A percentile compares a stretch with the other conserved stretches of the same genome.
phyloP scores from a whole-genome alignment of 257 asterid genomes.

The Lavandula angustifolia region DNA sequence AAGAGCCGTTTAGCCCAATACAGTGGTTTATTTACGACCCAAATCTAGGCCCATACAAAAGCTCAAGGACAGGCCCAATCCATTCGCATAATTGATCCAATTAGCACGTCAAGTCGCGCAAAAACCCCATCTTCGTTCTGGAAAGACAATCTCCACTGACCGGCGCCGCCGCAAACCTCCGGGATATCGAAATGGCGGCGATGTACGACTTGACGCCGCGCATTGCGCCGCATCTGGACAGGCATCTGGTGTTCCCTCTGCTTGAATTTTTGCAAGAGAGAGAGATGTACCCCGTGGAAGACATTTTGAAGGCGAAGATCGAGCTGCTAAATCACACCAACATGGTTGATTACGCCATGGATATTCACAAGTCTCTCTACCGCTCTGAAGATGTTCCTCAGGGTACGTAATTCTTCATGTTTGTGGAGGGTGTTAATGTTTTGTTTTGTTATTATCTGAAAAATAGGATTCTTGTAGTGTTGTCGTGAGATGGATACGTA shows the following conservation, averaged over 20 bases:
- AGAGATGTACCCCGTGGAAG: slow-evolving; percentile 64
- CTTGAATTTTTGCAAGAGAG: slow-evolving; percentile 89
- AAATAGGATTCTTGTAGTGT: no score
- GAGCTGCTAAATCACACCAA: slow-evolving; percentile 82
- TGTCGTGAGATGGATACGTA: no score
- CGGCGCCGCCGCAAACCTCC: slow-evolving; percentile 6
- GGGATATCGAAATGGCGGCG: slow-evolving; percentile 55
- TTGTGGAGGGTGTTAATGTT: background rate
- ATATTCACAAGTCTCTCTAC: slow-evolving; percentile 83
- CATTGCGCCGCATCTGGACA: slow-evolving; percentile 79
- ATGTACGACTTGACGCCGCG: slow-evolving; percentile 78
- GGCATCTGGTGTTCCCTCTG: slow-evolving; percentile 86
- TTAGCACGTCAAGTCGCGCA: no score
- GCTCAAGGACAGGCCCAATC: no score
- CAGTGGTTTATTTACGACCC: no score
- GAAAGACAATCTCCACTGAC: no score
- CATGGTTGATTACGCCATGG: slow-evolving; percentile 99
- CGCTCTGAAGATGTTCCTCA: slow-evolving; percentile 91
- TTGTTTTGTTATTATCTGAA: no score
- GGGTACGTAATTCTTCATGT: slow-evolving; percentile 40
- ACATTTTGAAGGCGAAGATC: slow-evolving; percentile 80
- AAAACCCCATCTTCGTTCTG: no score
- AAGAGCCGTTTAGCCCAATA: no score
- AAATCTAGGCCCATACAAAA: no score
- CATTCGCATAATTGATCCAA: no score